A percentile compares a stretch with the other conserved stretches of the same genome.
phyloP scores from a whole-genome alignment of 768 basidiomycete species.

The Pleurotus salmoneostramineus region DNA sequence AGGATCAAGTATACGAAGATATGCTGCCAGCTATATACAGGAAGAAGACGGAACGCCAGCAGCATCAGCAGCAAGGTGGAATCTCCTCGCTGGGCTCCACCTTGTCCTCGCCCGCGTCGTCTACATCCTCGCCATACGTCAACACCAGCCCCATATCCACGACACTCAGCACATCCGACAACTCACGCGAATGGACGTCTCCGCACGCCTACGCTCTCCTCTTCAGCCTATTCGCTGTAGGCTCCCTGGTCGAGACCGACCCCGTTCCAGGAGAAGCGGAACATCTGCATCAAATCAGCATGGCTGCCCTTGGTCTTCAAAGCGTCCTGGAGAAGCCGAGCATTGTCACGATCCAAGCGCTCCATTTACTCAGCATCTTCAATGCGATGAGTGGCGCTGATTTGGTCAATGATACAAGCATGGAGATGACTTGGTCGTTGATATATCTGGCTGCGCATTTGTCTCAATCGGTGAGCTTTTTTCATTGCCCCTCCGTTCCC shows the following conservation, averaged over 20 bases:
- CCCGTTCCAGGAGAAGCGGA: conserved; percentile 40
- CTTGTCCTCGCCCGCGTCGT: neutral
- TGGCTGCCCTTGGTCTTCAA: conserved; percentile 62
- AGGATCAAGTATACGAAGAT: conserved; percentile 39
- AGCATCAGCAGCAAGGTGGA: too few species aligned
- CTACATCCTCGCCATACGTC: neutral
- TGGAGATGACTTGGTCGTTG: conserved; percentile 70
- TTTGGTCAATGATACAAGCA: conserved; percentile 56
- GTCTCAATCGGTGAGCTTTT: conserved; percentile 52
- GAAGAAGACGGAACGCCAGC: conserved; percentile 2
- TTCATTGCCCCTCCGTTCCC: neutral
- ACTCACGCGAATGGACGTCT: conserved; percentile 28
- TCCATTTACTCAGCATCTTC: conserved; percentile 63
- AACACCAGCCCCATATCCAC: conserved; percentile 11
- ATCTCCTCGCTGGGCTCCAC: neutral
- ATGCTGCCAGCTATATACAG: conserved; percentile 38
- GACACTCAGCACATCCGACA: too few species aligned
- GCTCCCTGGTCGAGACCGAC: conserved; percentile 38
- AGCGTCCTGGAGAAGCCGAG: conserved; percentile 71
- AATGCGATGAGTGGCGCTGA: conserved; percentile 68
- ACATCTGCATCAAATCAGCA: conserved; percentile 62
- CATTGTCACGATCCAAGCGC: conserved; percentile 63
- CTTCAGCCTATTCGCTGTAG: conserved; percentile 50
- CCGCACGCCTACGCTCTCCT: conserved; percentile 47
- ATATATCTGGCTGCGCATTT: conserved; percentile 63